Conservation (phyloP, 2,329 filamentous ascomycete species). For the Botrytis paeoniae region DNA sequence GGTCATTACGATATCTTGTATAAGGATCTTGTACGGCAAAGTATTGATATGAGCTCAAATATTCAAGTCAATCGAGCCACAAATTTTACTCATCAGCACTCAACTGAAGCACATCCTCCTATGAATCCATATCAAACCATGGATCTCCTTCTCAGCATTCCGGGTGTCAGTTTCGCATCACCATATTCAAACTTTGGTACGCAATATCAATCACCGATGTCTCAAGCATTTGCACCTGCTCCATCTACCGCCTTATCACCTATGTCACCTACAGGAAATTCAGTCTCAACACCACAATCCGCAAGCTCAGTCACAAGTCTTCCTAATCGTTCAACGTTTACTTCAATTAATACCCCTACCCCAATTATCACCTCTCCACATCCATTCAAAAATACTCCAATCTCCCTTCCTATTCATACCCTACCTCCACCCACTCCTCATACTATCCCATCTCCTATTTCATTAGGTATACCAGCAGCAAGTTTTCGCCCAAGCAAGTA, state of each 20-base stretch:
- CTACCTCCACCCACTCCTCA: slow-evolving; percentile 27
- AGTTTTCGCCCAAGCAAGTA: slow-evolving; percentile 38
- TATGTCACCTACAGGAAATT: slow-evolving; percentile 31
- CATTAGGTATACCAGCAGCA: slow-evolving; percentile 19
- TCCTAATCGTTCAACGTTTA: slow-evolving; percentile 24
- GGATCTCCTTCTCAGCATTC: slow-evolving; percentile 33
- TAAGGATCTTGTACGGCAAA: slow-evolving; percentile 44
- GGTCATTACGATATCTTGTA: slow-evolving; percentile 97
- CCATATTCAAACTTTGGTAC: slow-evolving; percentile 30
- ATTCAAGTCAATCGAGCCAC: slow-evolving; percentile 55
- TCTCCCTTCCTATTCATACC: slow-evolving; percentile 24
- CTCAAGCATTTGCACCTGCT: slow-evolving; percentile 31
- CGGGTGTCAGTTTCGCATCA: slow-evolving; percentile 31
- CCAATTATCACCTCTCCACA: slow-evolving; percentile 17
- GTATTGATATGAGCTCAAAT: slow-evolving; percentile 35
- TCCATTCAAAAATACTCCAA: slow-evolving; percentile 4
- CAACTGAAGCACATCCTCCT: slow-evolving; percentile 40
- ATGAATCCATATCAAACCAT: slow-evolving; percentile 40
- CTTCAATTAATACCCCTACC: slow-evolving; percentile 20
- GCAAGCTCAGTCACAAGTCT: slow-evolving; percentile 1
- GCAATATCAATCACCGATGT: slow-evolving; percentile 29
- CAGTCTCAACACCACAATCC: slow-evolving; percentile 22
- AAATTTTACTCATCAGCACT: slow-evolving; percentile 45
- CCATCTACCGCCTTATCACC: slow-evolving; percentile 34
- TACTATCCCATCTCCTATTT: slow-evolving; percentile 23